Conservation (phyloP, 106 monocot genomes). For the Ottelia alismoides region DNA sequence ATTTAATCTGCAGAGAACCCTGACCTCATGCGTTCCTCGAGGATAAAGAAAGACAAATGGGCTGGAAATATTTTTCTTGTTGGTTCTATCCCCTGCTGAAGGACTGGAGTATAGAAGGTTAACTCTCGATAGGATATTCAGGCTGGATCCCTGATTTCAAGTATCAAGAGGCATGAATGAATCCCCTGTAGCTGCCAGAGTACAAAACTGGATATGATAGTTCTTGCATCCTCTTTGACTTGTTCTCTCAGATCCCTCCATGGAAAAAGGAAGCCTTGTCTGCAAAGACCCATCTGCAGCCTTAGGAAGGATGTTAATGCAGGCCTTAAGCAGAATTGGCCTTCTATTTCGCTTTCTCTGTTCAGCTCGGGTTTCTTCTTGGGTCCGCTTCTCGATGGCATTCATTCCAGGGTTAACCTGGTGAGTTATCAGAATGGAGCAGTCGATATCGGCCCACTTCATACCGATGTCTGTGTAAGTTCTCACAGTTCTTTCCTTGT, state of each 20-base stretch:
- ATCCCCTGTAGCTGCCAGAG: too few relatives aligned
- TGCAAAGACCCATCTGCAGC: constrained; percentile 10
- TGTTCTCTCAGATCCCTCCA: background rate
- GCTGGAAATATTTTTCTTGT: too few relatives aligned
- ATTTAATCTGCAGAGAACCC: too few relatives aligned
- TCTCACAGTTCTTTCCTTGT: too few relatives aligned
- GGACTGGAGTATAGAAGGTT: too few relatives aligned
- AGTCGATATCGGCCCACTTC: constrained; percentile 53
- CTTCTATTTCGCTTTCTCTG: constrained; percentile 32
- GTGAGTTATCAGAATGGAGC: constrained; percentile 42
- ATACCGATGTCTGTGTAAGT: constrained; percentile 53
- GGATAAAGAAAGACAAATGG: too few relatives aligned
- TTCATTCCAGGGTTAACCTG: constrained; percentile 63
- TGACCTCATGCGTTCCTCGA: too few relatives aligned
- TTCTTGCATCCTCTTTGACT: constrained; percentile 4
- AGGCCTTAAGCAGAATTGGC: constrained; percentile 15
- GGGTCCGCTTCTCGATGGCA: constrained; percentile 54
- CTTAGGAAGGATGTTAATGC: constrained; percentile 1
- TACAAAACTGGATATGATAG: too few relatives aligned
- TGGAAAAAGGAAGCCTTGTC: background rate
- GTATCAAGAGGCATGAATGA: too few relatives aligned
- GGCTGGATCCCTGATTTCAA: too few relatives aligned
- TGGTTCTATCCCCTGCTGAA: too few relatives aligned
- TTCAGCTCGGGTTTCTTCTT: constrained; percentile 57
- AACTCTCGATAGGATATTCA: too few relatives aligned